Evolutionary conservation across 2,329 filamentous ascomycete genomes (phyloP), one percentile per base, ranked within the genome.

Genomic region (Pseudogymnoascus sp.): DNA sequence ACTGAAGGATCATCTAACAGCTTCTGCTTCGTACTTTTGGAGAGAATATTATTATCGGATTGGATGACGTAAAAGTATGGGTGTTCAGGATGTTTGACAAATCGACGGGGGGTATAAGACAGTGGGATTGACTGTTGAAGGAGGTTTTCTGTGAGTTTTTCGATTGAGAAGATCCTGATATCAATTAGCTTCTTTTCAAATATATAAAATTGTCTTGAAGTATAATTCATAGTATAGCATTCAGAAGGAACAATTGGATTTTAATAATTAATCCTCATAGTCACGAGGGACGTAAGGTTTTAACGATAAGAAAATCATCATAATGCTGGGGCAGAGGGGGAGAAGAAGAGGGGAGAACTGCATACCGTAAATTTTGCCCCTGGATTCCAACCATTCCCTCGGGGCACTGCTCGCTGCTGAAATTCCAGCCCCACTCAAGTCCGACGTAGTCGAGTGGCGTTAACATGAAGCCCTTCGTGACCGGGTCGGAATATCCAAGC

Each of bases 211-310:
- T 60, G 15, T 15, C 17, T 65, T 38, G 29, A 69, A 67, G 68
- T 42, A 68, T 65, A 59, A 64, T 62, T 65, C 65, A 62, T 44
- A 41, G 35, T n/a, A 61, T 62, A 67, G 62, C 68, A 71, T 74
- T 96, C 92, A 96, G 92, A 86, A 96, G 91, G 91, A 96, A 96
- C 92, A 96, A 96, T 95, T 96, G 91, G 87, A 81, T 80, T 79
- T 71, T 76, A 80, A 80, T 77, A 81, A 82, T 86, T 82, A 85
- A 71, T 76, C 74, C 74, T 75, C 74, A 77, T 73, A 59, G 73
- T 71, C 72, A 69, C 65, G 59, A 65, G 64, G 61, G 69, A 71
- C 74, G 68, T 72, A 71, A 66, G 64, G 65, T 62, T 71, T 68
- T 70, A 71, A 71, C 71, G 75, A 72, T 76, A 75, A 79, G 76